phyloP scores from a whole-genome alignment of 176 grass and related monocot species.

The Themeda triandra region DNA sequence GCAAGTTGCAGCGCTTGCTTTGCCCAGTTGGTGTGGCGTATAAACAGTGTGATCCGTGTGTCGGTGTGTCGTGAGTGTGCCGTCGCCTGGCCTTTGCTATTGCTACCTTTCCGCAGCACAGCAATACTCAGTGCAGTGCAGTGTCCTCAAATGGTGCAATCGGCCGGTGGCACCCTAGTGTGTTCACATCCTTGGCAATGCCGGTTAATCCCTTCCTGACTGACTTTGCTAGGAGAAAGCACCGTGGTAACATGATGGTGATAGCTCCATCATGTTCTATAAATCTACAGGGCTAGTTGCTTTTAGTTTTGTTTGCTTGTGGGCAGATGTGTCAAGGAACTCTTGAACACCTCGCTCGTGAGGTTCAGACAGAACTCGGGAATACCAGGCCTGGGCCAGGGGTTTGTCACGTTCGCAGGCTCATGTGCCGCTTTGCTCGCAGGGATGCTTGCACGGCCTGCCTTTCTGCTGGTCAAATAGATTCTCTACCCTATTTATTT shows the following conservation, averaged over 20 bases:
- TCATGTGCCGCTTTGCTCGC: neutral
- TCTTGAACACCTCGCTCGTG: neutral
- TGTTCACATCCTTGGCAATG: neutral
- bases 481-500: neutral
- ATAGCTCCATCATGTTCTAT: too few species aligned
- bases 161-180: neutral
- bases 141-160: too few species aligned
- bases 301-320: neutral
- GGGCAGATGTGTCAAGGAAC: neutral
- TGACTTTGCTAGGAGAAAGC: neutral
- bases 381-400: neutral
- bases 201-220: neutral
- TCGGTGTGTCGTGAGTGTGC: too few species aligned
- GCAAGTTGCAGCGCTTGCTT: slow-evolving; percentile 14
- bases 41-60: too few species aligned
- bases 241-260: too few species aligned
- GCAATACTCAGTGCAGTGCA: neutral
- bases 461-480: slow-evolving; percentile 12
- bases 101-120: neutral
- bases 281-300: too few species aligned
- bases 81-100: neutral
- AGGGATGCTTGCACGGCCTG: slow-evolving; percentile 5
- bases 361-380: neutral
- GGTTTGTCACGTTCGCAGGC: neutral
- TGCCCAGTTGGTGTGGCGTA: neutral